Evolutionary conservation across 192 early-diverging fungal species (phyloP).

Genomic region (Chytriomyces confervae): DNA sequence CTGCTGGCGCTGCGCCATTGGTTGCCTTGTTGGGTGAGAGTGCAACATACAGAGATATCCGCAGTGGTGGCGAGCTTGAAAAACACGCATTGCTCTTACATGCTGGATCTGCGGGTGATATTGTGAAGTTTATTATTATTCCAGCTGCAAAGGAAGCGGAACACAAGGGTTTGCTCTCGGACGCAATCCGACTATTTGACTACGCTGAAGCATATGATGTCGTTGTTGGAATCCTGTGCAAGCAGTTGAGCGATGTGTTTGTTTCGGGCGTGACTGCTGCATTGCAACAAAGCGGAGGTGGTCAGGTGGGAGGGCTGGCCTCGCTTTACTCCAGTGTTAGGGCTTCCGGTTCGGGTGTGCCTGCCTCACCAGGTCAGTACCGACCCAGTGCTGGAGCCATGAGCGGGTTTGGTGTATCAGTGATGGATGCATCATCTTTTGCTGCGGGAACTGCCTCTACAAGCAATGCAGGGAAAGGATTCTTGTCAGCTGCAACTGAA

Average conservation of each 20-base stretch:
- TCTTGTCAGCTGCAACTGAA: neutral
- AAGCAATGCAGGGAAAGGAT: neutral
- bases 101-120: slow-evolving; percentile 62
- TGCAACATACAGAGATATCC: slow-evolving; percentile 28
- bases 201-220: slow-evolving; percentile 76
- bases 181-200: slow-evolving; percentile 79
- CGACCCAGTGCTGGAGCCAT: slow-evolving; percentile 5
- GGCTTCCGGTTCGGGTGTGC: neutral
- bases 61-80: slow-evolving; percentile 62
- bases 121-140: slow-evolving; percentile 68
- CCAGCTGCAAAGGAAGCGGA: slow-evolving; percentile 75
- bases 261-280: neutral
- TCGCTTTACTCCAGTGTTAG: neutral
- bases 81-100: slow-evolving; percentile 68
- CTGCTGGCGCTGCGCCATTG: neutral
- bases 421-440: neutral
- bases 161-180: slow-evolving; percentile 69
- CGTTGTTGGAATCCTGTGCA: slow-evolving; percentile 73
- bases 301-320: neutral
- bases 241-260: slow-evolving; percentile 69
- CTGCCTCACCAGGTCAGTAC: slow-evolving; percentile 2
- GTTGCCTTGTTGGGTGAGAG: slow-evolving; percentile 23
- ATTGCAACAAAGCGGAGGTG: neutral
- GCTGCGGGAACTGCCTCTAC: neutral
- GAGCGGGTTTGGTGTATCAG: slow-evolving; percentile 14